phyloP scores from a whole-genome alignment of 768 basidiomycete genomes.

The Hygrophorus russula region DNA sequence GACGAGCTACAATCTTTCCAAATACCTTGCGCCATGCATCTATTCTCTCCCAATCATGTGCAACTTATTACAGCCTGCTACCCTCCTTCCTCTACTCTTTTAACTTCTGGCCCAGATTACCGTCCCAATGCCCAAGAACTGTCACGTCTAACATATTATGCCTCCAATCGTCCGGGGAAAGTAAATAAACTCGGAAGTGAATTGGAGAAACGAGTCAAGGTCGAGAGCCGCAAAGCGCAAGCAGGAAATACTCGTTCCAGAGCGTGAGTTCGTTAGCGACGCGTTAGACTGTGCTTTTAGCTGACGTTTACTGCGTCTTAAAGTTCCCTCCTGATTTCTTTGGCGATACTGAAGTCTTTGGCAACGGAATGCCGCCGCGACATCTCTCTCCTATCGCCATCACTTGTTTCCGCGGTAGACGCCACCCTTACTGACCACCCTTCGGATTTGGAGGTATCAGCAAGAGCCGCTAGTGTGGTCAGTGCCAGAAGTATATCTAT shows the following conservation, averaged over 20 bases:
- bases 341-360: conserved; percentile 72
- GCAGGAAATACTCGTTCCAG: conserved; percentile 67
- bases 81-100: conserved; percentile 63
- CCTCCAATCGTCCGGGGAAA: conserved; percentile 70
- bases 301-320: not conserved
- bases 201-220: conserved; percentile 60
- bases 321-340: conserved; percentile 72
- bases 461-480: conserved; percentile 73
- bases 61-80: conserved; percentile 80
- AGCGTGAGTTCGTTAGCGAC: conserved; percentile 44
- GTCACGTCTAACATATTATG: conserved; percentile 62
- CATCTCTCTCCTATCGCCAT: conserved; percentile 60
- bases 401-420: conserved; percentile 57
- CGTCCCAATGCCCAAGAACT: conserved; percentile 78
- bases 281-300: not conserved
- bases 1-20: no score
- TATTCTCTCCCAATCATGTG: conserved; percentile 78
- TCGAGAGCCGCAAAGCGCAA: conserved; percentile 57
- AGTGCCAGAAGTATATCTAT: conserved; percentile 17
- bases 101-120: conserved; percentile 67
- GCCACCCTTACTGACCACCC: conserved; percentile 41
- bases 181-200: conserved; percentile 66
- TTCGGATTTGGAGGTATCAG: conserved; percentile 63
- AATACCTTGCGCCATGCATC: conserved; percentile 36
- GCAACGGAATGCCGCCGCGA: conserved; percentile 83